Conservation (phyloP, 768 basidiomycete genomes). For the Lentinula edodes region DNA sequence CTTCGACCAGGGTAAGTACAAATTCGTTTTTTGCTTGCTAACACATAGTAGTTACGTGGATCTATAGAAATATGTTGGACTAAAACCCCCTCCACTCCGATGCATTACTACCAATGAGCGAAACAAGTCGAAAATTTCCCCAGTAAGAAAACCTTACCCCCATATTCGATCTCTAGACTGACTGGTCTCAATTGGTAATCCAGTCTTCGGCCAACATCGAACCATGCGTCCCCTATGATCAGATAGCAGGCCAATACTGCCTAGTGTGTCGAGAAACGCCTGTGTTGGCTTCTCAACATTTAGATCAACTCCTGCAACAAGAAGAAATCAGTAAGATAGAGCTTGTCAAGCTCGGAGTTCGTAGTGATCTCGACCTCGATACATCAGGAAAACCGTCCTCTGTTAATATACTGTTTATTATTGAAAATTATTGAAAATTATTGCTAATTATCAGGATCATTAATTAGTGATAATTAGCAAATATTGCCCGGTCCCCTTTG, state of each 20-base stretch:
- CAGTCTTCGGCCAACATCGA: no score
- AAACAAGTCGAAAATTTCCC: background rate
- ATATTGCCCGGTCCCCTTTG: no score
- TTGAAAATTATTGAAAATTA: no score
- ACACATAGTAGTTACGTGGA: background rate
- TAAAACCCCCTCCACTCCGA: background rate
- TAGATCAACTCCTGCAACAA: background rate
- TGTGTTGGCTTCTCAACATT: background rate
- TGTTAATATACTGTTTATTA: no score
- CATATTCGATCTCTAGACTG: no score
- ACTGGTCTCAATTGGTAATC: no score
- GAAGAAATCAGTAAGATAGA: background rate
- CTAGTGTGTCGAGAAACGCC: background rate
- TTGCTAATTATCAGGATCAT: no score
- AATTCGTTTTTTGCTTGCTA: background rate
- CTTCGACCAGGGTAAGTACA: background rate
- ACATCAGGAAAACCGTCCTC: background rate
- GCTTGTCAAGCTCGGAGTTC: background rate
- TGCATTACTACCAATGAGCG: background rate
- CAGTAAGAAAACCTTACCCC: no score
- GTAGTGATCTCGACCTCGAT: background rate
- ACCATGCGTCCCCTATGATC: background rate
- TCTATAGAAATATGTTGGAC: background rate
- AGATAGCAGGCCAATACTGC: background rate
- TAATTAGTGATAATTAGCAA: no score